Percentiles rank a stretch among this genome's conserved stretches.
phyloP scores from a whole-genome alignment of 2,329 filamentous ascomycete genomes.

The Fusarium haematococcum region DNA sequence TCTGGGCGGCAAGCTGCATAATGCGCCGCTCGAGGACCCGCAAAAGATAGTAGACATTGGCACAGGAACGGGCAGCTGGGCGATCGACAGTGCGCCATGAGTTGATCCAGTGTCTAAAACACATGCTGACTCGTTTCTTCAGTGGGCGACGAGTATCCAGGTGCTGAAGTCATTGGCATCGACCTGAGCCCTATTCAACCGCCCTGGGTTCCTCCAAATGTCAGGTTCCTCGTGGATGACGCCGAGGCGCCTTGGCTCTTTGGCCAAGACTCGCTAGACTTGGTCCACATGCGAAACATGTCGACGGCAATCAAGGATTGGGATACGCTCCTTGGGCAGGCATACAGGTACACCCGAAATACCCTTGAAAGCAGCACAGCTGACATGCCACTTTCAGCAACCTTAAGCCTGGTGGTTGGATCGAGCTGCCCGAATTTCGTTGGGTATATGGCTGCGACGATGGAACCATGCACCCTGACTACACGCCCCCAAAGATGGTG shows the following conservation, averaged over 20 bases:
- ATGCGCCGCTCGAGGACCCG: slow-evolving; percentile 54
- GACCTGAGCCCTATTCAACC: slow-evolving; percentile 56
- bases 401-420: slow-evolving; percentile 59
- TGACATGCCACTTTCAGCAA: slow-evolving; percentile 13
- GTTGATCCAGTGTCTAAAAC: not conserved
- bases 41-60: slow-evolving; percentile 57
- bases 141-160: slow-evolving; percentile 54
- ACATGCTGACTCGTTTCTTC: not conserved
- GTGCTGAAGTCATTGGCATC: slow-evolving; percentile 53
- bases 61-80: slow-evolving; percentile 54
- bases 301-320: slow-evolving; percentile 50
- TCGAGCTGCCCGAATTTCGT: slow-evolving; percentile 55
- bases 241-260: slow-evolving; percentile 48
- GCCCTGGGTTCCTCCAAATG: slow-evolving; percentile 55
- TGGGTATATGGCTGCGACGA: slow-evolving; percentile 47
- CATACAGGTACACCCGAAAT: slow-evolving; percentile 28
- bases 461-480: slow-evolving; percentile 39
- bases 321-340: slow-evolving; percentile 32
- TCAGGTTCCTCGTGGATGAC: slow-evolving; percentile 54
- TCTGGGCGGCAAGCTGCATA: slow-evolving; percentile 53
- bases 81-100: slow-evolving; percentile 54
- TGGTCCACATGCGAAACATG: slow-evolving; percentile 49
- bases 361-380: not conserved
- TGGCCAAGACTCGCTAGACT: slow-evolving; percentile 39
- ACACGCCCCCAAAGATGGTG: slow-evolving; percentile 46